Conservation (phyloP, 163 green algal species). For the Smithsoniella earleae region DNA sequence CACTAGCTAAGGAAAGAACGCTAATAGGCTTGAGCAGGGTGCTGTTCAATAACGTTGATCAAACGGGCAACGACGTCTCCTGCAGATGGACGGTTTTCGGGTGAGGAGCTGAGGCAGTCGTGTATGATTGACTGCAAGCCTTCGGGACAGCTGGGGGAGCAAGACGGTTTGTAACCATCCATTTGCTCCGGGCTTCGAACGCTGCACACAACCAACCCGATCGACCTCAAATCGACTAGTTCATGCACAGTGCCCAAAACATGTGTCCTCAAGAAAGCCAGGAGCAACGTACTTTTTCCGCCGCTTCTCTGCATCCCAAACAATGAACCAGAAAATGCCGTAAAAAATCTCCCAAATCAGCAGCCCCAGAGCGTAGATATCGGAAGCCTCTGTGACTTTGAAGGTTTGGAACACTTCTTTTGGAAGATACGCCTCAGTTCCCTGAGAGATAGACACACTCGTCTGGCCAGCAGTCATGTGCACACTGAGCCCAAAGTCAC, state of each 20-base stretch:
- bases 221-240: too few relatives aligned
- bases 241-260: not conserved
- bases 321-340: slow-evolving; percentile 30
- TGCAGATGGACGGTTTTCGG: not conserved
- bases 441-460: slow-evolving; percentile 34
- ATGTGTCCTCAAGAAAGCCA: not conserved
- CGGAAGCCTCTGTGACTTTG: slow-evolving; percentile 41
- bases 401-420: slow-evolving; percentile 42
- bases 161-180: slow-evolving; percentile 23
- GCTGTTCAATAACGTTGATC: too few relatives aligned
- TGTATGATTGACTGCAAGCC: slow-evolving; percentile 26
- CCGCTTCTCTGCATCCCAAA: slow-evolving; percentile 25
- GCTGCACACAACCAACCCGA: not conserved
- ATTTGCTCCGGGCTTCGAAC: slow-evolving; percentile 20
- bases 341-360: slow-evolving; percentile 33
- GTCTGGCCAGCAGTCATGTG: slow-evolving; percentile 34
- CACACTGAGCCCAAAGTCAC: slow-evolving; percentile 50
- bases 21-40: too few relatives aligned
- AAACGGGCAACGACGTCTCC: not conserved
- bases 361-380: slow-evolving; percentile 44
- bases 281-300: slow-evolving; percentile 4
- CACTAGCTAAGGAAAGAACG: too few relatives aligned
- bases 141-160: slow-evolving; percentile 16
- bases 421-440: slow-evolving; percentile 36
- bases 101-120: not conserved